Conservation (phyloP, 176 grass and related monocot species). For the Oryza australiensis region DNA sequence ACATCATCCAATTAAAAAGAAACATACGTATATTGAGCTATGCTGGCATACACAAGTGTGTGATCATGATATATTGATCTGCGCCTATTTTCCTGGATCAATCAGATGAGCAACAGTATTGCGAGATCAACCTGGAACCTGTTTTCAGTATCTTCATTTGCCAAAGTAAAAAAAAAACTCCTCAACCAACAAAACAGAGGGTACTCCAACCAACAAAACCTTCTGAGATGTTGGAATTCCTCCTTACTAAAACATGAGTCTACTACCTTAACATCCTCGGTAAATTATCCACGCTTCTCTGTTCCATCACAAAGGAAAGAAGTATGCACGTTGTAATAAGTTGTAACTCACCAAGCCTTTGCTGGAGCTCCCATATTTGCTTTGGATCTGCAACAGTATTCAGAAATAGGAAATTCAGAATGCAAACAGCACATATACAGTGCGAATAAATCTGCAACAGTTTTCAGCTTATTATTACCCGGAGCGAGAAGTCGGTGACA, state of each 20-base stretch:
- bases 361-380: constrained; percentile 71
- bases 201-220: too few relatives aligned
- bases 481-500: constrained; percentile 77
- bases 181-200: too few relatives aligned
- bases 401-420: neutral
- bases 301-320: neutral
- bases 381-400: constrained; percentile 71
- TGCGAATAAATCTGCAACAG: too few relatives aligned
- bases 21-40: neutral
- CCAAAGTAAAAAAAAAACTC: too few relatives aligned
- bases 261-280: neutral
- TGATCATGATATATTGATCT: neutral
- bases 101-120: neutral
- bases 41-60: neutral
- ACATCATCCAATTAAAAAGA: neutral
- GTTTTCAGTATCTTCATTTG: neutral
- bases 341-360: constrained; percentile 55
- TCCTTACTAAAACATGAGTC: neutral
- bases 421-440: neutral
- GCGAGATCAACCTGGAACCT: neutral
- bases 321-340: neutral
- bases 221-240: too few relatives aligned
- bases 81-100: neutral
- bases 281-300: neutral
- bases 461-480: constrained; percentile 32